These are phyloP conservation scores for Tripterygium wilfordii DNA, from an alignment of 177 flowering plant species.

Conservation along the genomic window DNA sequence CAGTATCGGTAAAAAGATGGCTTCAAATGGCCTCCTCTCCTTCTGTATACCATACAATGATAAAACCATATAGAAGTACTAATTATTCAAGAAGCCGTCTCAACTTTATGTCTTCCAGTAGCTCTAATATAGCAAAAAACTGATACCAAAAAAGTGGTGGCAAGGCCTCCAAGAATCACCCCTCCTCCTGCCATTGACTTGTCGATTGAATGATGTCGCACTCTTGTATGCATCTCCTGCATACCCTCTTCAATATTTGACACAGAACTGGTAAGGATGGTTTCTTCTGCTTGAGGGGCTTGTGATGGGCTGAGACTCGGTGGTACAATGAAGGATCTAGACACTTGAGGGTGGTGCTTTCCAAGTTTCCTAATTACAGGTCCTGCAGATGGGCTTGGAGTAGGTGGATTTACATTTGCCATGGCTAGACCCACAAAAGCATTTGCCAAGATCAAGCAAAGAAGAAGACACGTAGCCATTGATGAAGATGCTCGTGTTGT, in stretches of 20 bases:
- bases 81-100: neutral
- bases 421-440: conserved; percentile 11
- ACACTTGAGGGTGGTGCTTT: conserved; percentile 9
- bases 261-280: neutral
- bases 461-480: conserved; percentile 25
- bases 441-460: conserved; percentile 14
- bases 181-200: conserved; percentile 56
- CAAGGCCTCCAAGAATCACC: conserved; percentile 59
- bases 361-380: conserved; percentile 18
- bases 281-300: conserved; percentile 4
- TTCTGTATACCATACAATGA: neutral
- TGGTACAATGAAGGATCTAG: neutral
- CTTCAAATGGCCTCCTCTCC: neutral
- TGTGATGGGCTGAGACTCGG: conserved; percentile 16
- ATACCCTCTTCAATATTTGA: too few relatives aligned
- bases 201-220: conserved; percentile 25
- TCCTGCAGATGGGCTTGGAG: conserved; percentile 6
- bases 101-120: conserved; percentile 30
- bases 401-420: conserved; percentile 5
- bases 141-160: conserved; percentile 42
- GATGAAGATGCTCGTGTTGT: too few relatives aligned
- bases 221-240: neutral
- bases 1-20: too few relatives aligned
- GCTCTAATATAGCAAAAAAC: conserved; percentile 57
- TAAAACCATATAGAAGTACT: too few relatives aligned